Evolutionary conservation across 2,329 filamentous ascomycete genomes (phyloP), one percentile per base, ranked within the genome.

Genomic region (Leptographium wingfieldii): DNA sequence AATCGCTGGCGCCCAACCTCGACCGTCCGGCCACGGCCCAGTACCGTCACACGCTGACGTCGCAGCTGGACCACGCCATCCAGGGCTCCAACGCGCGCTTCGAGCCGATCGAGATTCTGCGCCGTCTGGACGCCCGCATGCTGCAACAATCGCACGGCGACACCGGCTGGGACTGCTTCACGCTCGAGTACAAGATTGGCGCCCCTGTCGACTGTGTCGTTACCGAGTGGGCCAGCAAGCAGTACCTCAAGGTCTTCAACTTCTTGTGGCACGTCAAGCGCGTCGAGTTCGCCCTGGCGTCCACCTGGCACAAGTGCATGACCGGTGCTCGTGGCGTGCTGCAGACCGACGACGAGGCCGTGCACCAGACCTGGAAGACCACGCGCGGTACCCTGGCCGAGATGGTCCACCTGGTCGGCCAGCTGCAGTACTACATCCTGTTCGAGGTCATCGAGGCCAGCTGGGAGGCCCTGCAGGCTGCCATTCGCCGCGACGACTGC

Each of bases 121-220:
- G 90, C 5, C 84, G 94, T 12, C 81, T 99, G 3, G 94, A 99
- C 72, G 92, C 94, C n/a, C 88, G 95, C 63, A 97, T 99, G 92
- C 80, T 99, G 49, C 92, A 97, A 73, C 81, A 97, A 6, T 95
- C 88, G 10, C 92, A 96, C 67, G 94, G 94, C 57, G 94, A 99
- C 68, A 97, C 96, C 58, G 94, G 94, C 56, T 99, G 94, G 94
- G 94, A 99, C 69, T 96, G 95, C 69, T 99, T 99, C 73, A 99
- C 94, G 0, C 83, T 99, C 10, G 95, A 99, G 71, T 99, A 99
- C 75, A 96, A 97, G 71, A 94, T 99, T 66, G 92, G 96, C 70
- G 88, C 92, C 2, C 94, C 94, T 0, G 89, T 96, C 29, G 94
- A 99, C 70, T 94, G 99, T 33, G 92, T 99, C 55, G 91, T 99